phyloP scores from a whole-genome alignment of 2,329 filamentous ascomycete genomes.

The Calonectria leucothoes region DNA sequence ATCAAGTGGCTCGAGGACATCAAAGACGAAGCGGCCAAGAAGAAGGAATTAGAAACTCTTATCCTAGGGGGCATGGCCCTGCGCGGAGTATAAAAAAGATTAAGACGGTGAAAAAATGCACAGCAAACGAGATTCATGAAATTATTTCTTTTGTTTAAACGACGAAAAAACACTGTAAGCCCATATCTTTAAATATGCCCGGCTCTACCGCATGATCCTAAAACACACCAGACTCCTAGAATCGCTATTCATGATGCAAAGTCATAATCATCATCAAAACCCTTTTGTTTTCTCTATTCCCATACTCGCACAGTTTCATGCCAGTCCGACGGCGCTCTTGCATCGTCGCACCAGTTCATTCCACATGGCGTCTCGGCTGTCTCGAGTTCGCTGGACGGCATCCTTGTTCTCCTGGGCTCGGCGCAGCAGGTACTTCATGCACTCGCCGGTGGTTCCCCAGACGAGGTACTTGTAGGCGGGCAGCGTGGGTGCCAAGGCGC shows the following conservation, averaged over 20 bases:
- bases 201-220: constrained; percentile 40
- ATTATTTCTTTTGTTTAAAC: constrained; percentile 15
- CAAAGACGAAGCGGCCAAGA: constrained; percentile 56
- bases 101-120: not conserved
- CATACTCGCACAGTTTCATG: constrained; percentile 35
- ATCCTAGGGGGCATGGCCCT: constrained; percentile 81
- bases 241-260: constrained; percentile 45
- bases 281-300: constrained; percentile 19
- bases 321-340: constrained; percentile 55
- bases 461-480: constrained; percentile 78
- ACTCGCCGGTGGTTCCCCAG: constrained; percentile 80
- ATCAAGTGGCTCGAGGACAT: constrained; percentile 62
- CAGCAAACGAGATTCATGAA: not conserved
- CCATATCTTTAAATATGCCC: constrained; percentile 41
- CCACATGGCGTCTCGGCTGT: constrained; percentile 72
- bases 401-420: constrained; percentile 77
- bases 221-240: constrained; percentile 40
- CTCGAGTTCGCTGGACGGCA: constrained; percentile 72
- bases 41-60: constrained; percentile 73
- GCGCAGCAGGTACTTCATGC: constrained; percentile 82
- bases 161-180: constrained; percentile 41
- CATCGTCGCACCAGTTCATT: constrained; percentile 69
- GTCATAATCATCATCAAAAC: constrained; percentile 34
- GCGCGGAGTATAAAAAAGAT: constrained; percentile 51
- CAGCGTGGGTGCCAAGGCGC: constrained; percentile 48